Base-by-base conservation (phyloP, 2,329 filamentous ascomycete species). In the Trichoderma brevicompactum region DNA sequence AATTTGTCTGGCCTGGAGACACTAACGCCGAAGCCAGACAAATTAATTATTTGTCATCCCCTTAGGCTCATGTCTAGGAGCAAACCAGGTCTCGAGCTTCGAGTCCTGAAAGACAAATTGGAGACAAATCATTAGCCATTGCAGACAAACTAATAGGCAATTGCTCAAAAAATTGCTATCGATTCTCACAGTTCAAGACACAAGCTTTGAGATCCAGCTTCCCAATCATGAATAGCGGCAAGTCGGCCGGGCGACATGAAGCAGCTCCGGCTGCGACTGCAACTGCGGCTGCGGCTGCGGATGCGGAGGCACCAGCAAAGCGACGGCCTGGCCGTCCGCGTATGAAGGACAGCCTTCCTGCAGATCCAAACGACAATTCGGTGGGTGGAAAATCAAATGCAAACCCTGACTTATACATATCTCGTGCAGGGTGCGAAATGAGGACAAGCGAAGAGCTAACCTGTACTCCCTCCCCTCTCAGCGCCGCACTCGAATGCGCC, bases 301-400 rank as follows among this genome's bases (percentile, higher is more conserved):
- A 40, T 40, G 13, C 13, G 5, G 38, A 52, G 2, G 48, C 36
- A 36, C 13, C 49, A 44, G 41, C 36, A 40, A 53, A 60, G 43
- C 53, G 64, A 28, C 40, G 64, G 15, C 64, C 64, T 41, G 64
- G 64, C 12, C 64, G 64, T 34, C 64, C 64, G 15, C 64, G 64
- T 12, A 60, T 65, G 48, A 62, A 65, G 13, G 64, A 65, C 41
- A 58, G 48, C 43, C 23, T 65, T 40, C 48, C 49, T 6, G 38
- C 49, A 19, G 64, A 63, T 50, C 34, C 58, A 19, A 63, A 65
- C 23, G 64, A 63, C 28, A 60, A 52, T 9, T 62, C 64, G 38
- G 64, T 65, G 40, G 23, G 64, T 46, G 15, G 17, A 36, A 34
- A 43, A 13, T 36, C 46, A n/a, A 32, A 28, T 28, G 23, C n/a